Evolutionary conservation across 805 yeast genomes (phyloP), one percentile per base, ranked within the genome.

Genomic region (Kodamaea jinghongensis): DNA sequence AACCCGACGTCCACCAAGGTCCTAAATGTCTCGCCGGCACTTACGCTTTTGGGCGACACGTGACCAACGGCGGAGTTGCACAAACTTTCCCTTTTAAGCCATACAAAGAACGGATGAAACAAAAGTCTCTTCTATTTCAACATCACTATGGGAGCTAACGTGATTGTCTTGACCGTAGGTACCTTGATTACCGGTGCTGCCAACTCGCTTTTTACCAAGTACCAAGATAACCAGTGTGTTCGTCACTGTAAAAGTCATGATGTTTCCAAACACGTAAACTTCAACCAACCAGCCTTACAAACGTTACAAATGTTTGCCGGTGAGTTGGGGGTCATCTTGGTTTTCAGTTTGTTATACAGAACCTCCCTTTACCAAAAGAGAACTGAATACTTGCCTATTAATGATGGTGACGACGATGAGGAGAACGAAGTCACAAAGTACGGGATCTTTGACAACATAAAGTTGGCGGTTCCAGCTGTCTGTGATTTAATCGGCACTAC

Each of bases 221-320:
- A 61, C 53, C 93, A 86, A 55, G 93, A 86, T 54, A 75, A 79
- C 52, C 87, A 82, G 53, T 81, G 87, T 59, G 83, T 85, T 4
- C 64, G 55, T 11, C 56, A 76, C 52, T 82, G 88, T 55, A 60
- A 61, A 25, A 61, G 60, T 33, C 72, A 76, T 4, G 73, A 72
- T 12, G 47, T 60, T 2, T 43, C 65, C 1, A 56, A 60, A n/a
- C 78, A 68, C 34, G 58, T 63, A 27, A 58, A 63, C 42, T 86
- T 83, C 52, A 86, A 85, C 48, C 90, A 85, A 61, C 93, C 95
- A 0, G 87, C 82, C 6, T 55, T 86, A 26, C 93, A 86, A 56
- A 81, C 93, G 2, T 61, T 83, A 13, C 91, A 86, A 59, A 86
- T 86, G 93, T 85, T 86, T 52, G 56, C 83, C 4, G 95, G 90